These are phyloP conservation scores for Delitschia confertaspora DNA, from an alignment of 495 filamentous ascomycete species.

Conservation along the genomic window DNA sequence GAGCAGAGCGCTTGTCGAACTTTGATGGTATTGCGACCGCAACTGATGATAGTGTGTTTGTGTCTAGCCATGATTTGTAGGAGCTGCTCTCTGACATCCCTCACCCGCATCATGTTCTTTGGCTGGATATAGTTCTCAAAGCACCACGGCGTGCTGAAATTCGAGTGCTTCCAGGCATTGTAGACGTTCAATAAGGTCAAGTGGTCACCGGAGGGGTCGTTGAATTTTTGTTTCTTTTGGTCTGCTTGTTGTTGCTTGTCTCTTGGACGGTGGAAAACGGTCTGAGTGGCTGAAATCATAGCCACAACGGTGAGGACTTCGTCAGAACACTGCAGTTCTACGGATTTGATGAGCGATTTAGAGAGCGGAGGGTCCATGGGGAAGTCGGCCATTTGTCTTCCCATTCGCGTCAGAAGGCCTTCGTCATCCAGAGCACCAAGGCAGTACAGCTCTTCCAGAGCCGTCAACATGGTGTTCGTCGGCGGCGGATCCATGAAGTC, in stretches of 20 bases:
- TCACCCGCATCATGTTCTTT: conserved; percentile 72
- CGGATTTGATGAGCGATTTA: conserved; percentile 81
- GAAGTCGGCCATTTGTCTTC: conserved; percentile 97
- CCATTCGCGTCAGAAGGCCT: conserved; percentile 83
- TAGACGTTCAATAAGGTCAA: conserved; percentile 93
- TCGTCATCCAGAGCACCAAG: conserved; percentile 91
- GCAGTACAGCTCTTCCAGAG: conserved; percentile 89
- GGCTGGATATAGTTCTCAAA: conserved; percentile 97
- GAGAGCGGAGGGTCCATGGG: conserved; percentile 85
- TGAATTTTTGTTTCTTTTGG: conserved; percentile 95
- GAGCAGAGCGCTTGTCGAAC: conserved; percentile 88
- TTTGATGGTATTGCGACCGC: conserved; percentile 75
- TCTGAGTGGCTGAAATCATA: conserved; percentile 71
- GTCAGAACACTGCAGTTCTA: conserved; percentile 80
- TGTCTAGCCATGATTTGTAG: conserved; percentile 89
- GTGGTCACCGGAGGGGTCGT: conserved; percentile 91
- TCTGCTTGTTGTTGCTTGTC: conserved; percentile 95
- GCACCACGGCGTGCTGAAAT: conserved; percentile 82
- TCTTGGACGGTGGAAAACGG: conserved; percentile 88
- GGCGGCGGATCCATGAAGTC: conserved; percentile 99
- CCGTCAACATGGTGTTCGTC: conserved; percentile 94
- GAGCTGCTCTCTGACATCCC: conserved; percentile 87
- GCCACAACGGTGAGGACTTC: conserved; percentile 92
- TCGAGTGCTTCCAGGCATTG: conserved; percentile 81
- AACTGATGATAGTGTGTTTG: conserved; percentile 69